Evolutionary conservation across 2,329 filamentous ascomycete genomes (phyloP), one percentile per base, ranked within the genome.

Genomic region (Fusarium sp.): DNA sequence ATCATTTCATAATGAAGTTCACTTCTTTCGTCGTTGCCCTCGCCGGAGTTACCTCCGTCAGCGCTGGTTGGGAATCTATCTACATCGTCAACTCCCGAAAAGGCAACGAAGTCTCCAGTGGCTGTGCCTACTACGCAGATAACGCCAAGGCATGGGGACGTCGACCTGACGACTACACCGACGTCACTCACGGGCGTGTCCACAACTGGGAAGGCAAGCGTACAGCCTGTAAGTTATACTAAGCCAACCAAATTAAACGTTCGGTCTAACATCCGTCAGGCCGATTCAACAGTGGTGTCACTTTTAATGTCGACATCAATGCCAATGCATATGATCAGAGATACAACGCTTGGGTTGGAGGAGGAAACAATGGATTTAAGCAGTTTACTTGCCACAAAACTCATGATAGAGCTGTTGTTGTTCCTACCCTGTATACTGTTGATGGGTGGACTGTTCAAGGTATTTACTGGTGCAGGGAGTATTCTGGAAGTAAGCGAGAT

Each of bases 81-180:
- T 47, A 55, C 18, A 28, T 55, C 11, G 51, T 55, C 27, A 55
- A 55, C 9, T 55, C 51, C 18, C 25, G 51, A 3, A 47, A 13
- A 5, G 51, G 51, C 28, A 55, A 55, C 9, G 51, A 55, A 14
- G 46, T 55, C 13, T 55, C 51, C 6, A 55, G 51, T 4, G 51
- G 51, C 0, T 46, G 42, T 3, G 51, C 51, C 16, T 55, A 55
- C 27, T 55, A 55, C 2, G 11, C 4, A 0, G 51, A 55, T 2
- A 43, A 23, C 1, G n/a, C 40, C 1, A 18, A 14, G 10, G 37
- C 25, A 0, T 45, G 40, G 20, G 40, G 40, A 13, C 18, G 37
- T 1, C 27, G 40, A 14, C 51, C 51, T 11, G 40, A 55, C 3
- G 51, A 45, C 27, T 54, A 54, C 11, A 20, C 16, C 2, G 50